A percentile compares a stretch with the other conserved stretches of the same genome.
Conservation (phyloP, 495 filamentous ascomycete genomes). For the Chaetomium fimeti region DNA sequence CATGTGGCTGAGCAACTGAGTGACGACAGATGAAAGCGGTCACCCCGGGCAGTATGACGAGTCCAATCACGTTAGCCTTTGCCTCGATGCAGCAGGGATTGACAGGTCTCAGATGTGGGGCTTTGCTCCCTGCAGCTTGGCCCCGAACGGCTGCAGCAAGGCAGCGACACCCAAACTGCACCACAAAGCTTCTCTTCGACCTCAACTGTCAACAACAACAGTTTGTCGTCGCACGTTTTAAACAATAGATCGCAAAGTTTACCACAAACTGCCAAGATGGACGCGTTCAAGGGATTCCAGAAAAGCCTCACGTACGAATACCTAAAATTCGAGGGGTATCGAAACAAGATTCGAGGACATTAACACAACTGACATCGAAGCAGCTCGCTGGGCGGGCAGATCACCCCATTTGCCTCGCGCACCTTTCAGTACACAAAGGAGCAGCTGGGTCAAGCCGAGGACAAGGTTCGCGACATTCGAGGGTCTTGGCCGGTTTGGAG, state of each 20-base stretch:
- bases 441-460: conserved; percentile 90
- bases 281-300: conserved; percentile 39
- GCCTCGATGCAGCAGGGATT: conserved; percentile 18
- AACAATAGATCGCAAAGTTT: neutral
- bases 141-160: conserved; percentile 14
- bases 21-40: conserved; percentile 5
- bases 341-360: neutral
- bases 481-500: neutral
- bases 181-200: conserved; percentile 1
- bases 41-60: neutral
- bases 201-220: neutral
- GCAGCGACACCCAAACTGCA: neutral
- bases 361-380: conserved; percentile 25
- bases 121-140: neutral
- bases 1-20: neutral
- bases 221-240: neutral
- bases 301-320: conserved; percentile 37
- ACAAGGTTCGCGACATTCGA: conserved; percentile 62
- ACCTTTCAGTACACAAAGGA: conserved; percentile 97
- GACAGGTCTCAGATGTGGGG: conserved; percentile 19
- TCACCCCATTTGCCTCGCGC: conserved; percentile 88
- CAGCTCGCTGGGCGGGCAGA: conserved; percentile 50
- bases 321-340: neutral
- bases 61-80: neutral
- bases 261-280: conserved; percentile 28